Evolutionary conservation across 306 rosid species (phyloP), one percentile per base, ranked within the genome.

Genomic region (Phaseolus lunatus): DNA sequence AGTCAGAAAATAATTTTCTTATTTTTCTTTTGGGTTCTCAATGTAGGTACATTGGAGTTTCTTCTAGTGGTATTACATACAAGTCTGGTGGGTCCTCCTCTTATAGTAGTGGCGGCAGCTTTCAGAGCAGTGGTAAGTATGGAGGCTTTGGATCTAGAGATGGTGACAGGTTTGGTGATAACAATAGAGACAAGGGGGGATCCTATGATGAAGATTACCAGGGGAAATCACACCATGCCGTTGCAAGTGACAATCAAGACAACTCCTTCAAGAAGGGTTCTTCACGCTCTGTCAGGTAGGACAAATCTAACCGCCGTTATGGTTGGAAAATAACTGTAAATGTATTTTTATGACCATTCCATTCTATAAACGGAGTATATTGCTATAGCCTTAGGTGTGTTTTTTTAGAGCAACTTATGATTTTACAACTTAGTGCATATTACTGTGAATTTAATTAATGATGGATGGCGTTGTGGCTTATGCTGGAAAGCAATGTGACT

Each of bases 41-140:
- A 52, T 81, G 61, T 79, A 96, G 99, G 93, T 96, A 85, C 23
- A 1, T 96, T 81, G 99, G 99, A 79, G 98, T 96, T 82, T 96
- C 99, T 58, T 96, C 99, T 78, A 82, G 94, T 75, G 99, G 99
- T 73, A 87, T 93, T 13, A 80, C 95, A 15, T 80, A 76, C 78
- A 96, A 89, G 85, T 86, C 97, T 58, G 89, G 96, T 63, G 89
- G 96, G 69, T 65, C 96, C 66, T 53, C 94, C 39, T 83, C 96
- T 0, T 80, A 59, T 54, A 74, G 97, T 83, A 76, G 67, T 61
- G 68, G 90, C 65, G 79, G 90, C 69, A 80, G 85, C 87, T 88
- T 77, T 75, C 89, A 85, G 73, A 88, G 96, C 85, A 85, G 87
- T 67, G 85, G 78, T 63, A 85, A 84, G 67, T 89, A 89, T 85